phyloP scores from a whole-genome alignment of 768 basidiomycete species.

The Paxillus rubicundulus region DNA sequence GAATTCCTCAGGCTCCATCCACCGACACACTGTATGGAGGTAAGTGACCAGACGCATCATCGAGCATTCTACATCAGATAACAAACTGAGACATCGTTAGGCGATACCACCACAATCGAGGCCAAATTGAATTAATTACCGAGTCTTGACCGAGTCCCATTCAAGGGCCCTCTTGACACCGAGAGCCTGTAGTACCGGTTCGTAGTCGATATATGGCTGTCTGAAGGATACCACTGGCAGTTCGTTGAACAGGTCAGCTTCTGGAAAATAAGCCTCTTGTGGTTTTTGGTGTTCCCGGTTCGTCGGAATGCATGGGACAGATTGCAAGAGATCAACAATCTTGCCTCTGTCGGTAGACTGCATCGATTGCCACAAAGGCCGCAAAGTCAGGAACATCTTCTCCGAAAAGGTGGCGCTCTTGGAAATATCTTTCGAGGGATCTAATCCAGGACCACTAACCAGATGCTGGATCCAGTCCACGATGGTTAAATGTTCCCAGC shows the following conservation, averaged over 20 bases:
- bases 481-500: conserved; percentile 72
- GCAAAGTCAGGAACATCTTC: conserved; percentile 55
- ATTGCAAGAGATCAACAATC: conserved; percentile 47
- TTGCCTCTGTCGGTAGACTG: conserved; percentile 44
- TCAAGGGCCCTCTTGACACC: conserved; percentile 83
- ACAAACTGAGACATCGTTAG: not conserved
- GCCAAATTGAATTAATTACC: not conserved
- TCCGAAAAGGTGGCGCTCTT: conserved; percentile 71
- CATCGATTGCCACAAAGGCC: conserved; percentile 57
- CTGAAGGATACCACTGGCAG: conserved; percentile 47
- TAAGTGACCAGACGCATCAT: conserved; percentile 2
- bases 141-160: conserved; percentile 59
- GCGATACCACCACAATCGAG: not conserved
- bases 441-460: conserved; percentile 39
- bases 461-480: conserved; percentile 71
- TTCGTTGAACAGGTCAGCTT: conserved; percentile 87
- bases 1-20: not conserved
- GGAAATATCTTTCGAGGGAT: conserved; percentile 56
- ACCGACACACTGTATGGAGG: not conserved
- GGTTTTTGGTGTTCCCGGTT: conserved; percentile 69
- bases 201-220: too few species aligned
- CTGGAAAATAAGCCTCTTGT: conserved; percentile 73
- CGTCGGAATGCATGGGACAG: conserved; percentile 68
- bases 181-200: conserved; percentile 55
- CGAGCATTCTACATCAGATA: not conserved